Evolutionary conservation across 2,329 filamentous ascomycete species (phyloP), one percentile per base, ranked within the genome.

Genomic region (Colletotrichum phormii): DNA sequence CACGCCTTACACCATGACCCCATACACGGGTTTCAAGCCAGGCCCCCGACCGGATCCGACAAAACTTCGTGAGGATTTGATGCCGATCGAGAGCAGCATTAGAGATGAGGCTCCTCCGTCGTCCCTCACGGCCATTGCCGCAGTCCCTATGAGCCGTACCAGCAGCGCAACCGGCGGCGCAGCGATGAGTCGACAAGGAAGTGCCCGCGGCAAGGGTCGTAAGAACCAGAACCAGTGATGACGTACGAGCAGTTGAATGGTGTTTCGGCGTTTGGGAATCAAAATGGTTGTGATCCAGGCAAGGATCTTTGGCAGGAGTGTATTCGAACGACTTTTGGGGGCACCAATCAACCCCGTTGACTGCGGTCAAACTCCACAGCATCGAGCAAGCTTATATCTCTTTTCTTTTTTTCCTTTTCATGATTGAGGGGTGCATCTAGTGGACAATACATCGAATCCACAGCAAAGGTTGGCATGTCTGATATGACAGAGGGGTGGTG

Each of bases 131-230:
- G 75, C 75, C 46, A 78, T 77, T 62, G 82, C 82, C 0, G 85
- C 83, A 0, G 82, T 82, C 15, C 85, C 88, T 1, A 89, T 89
- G 86, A 89, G 88, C 76, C 86, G 87, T 49, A 87, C 88, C 78
- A 89, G 86, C 80, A 89, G 87, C 22, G 73, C 73, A 66, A 81
- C 86, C 4, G 87, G 88, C 29, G 89, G 88, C 54, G 86, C 86
- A 37, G 83, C 87, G 13, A 90, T 90, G 88, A 90, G 88, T 75
- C 84, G 89, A 26, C 86, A 88, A 77, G 86, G 86, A 57, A 89
- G 87, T 74, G 85, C 84, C 26, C 83, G 88, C 64, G 88, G 87
- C 61, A 85, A 85, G 77, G 79, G 82, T 63, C 81, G 83, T 64
- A 82, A 83, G 77, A 80, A 78, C 63, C 82, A 83, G 77, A 80